Evolutionary conservation across 495 filamentous ascomycete genomes (phyloP).

Genomic region (Podospora conica): DNA sequence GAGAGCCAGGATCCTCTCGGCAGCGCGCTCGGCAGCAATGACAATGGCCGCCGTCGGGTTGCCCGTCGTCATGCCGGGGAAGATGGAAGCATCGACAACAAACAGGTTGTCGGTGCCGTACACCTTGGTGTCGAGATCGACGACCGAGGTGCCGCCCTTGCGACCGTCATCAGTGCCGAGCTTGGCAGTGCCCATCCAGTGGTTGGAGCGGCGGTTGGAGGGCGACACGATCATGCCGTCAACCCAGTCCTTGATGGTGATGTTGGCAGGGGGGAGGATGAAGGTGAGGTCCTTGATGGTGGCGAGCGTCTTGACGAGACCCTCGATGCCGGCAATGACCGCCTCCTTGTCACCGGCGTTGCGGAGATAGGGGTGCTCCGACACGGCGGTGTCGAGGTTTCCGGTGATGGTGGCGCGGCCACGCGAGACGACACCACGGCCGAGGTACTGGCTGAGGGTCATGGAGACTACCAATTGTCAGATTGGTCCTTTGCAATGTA

Average conservation of each 20-base stretch:
- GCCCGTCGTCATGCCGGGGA: conserved; percentile 55
- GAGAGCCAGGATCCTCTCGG: conserved; percentile 28
- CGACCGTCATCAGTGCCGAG: conserved; percentile 63
- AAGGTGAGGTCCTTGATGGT: conserved; percentile 50
- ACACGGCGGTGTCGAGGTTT: conserved; percentile 48
- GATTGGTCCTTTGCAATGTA: neutral
- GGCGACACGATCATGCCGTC: conserved; percentile 46
- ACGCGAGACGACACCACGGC: conserved; percentile 53
- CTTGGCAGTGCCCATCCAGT: conserved; percentile 61
- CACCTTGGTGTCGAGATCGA: conserved; percentile 63
- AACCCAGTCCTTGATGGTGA: conserved; percentile 50
- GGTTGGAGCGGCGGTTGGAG: conserved; percentile 58
- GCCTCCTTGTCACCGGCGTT: conserved; percentile 44
- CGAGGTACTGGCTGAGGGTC: conserved; percentile 61
- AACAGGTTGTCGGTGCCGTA: conserved; percentile 68
- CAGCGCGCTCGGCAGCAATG: conserved; percentile 51
- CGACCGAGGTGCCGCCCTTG: conserved; percentile 55
- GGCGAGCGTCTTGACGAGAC: conserved; percentile 49
- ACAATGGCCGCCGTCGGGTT: conserved; percentile 59
- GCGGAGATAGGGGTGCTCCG: conserved; percentile 47
- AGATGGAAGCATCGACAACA: conserved; percentile 59
- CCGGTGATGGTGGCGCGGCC: conserved; percentile 55
- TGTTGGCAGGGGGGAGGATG: conserved; percentile 47
- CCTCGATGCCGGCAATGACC: conserved; percentile 54
- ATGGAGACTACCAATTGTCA: conserved; percentile 38